phyloP scores from a whole-genome alignment of 148 eudicot species.

The Rhododendron williamsianum region DNA sequence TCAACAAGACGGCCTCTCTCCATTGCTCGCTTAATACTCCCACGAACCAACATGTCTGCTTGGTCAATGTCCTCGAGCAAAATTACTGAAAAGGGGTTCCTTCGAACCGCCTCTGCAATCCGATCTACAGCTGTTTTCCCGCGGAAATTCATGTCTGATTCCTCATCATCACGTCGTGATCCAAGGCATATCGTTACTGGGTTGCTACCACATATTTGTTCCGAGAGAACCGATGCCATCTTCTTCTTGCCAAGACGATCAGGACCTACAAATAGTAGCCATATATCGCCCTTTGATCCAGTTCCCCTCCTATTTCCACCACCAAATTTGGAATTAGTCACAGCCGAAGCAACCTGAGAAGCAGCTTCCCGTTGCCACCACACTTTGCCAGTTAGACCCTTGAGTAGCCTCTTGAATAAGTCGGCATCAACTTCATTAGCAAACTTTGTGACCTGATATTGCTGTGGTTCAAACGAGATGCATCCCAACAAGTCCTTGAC shows the following conservation, averaged over 20 bases:
- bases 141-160: slow-evolving; percentile 51
- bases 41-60: slow-evolving; percentile 60
- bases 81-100: slow-evolving; percentile 77
- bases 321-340: slow-evolving; percentile 60
- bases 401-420: slow-evolving; percentile 71
- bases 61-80: slow-evolving; percentile 85
- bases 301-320: slow-evolving; percentile 44
- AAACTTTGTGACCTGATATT: slow-evolving; percentile 35
- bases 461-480: slow-evolving; percentile 52
- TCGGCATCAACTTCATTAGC: slow-evolving; percentile 52
- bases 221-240: slow-evolving; percentile 75
- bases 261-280: slow-evolving; percentile 84
- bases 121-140: slow-evolving; percentile 81
- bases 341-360: slow-evolving; percentile 57
- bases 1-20: slow-evolving; percentile 77
- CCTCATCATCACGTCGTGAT: slow-evolving; percentile 58
- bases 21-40: slow-evolving; percentile 76
- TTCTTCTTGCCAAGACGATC: slow-evolving; percentile 82
- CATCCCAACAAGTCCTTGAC: slow-evolving; percentile 59
- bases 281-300: slow-evolving; percentile 66
- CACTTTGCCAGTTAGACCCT: slow-evolving; percentile 73
- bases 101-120: slow-evolving; percentile 66
- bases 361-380: slow-evolving; percentile 98
- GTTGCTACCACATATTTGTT: slow-evolving; percentile 49
- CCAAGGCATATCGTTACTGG: slow-evolving; percentile 63